A percentile compares a stretch with the other conserved stretches of the same genome.
These are phyloP conservation scores for Phellopilus nigrolimitatus DNA, from an alignment of 1,284 basidiomycete species.

Conservation along the genomic window DNA sequence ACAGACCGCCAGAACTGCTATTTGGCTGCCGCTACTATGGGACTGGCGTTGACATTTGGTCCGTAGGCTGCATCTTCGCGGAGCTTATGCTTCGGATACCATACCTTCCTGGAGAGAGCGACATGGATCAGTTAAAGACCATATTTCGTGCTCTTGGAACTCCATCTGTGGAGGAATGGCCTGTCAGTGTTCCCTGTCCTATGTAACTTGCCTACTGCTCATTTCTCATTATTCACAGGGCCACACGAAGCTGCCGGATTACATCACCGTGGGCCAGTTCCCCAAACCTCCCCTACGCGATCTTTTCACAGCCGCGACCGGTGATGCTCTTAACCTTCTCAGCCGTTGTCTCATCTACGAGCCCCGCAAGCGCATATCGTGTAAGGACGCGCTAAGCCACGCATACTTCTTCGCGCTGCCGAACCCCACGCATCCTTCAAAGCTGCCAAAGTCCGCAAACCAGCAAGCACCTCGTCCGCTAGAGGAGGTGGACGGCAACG, in stretches of 20 bases:
- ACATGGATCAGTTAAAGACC: conserved; percentile 94
- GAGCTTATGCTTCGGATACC: conserved; percentile 94
- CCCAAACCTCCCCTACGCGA: conserved; percentile 78
- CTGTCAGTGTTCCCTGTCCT: conserved; percentile 45
- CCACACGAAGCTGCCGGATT: conserved; percentile 86
- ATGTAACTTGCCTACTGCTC: background rate
- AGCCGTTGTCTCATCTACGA: conserved; percentile 81
- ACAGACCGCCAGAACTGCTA: conserved; percentile 91
- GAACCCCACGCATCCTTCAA: conserved; percentile 75
- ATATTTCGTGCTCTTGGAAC: conserved; percentile 94
- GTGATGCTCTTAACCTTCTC: conserved; percentile 84
- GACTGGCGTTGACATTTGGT: conserved; percentile 90
- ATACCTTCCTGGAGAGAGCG: conserved; percentile 89
- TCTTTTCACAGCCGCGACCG: conserved; percentile 87
- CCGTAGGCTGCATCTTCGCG: conserved; percentile 93
- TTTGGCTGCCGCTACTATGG: conserved; percentile 88
- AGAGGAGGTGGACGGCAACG: conserved; percentile 72
- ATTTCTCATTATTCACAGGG: conserved; percentile 45
- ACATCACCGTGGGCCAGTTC: conserved; percentile 77
- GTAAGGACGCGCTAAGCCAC: conserved; percentile 74
- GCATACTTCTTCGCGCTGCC: conserved; percentile 77
- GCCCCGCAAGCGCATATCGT: conserved; percentile 77
- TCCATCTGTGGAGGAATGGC: conserved; percentile 96
- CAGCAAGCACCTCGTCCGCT: conserved; percentile 49
- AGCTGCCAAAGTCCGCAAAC: conserved; percentile 71